These are phyloP conservation scores for Fusarium pininemorale DNA, from an alignment of 2,329 filamentous ascomycete species.

Conservation along the genomic window DNA sequence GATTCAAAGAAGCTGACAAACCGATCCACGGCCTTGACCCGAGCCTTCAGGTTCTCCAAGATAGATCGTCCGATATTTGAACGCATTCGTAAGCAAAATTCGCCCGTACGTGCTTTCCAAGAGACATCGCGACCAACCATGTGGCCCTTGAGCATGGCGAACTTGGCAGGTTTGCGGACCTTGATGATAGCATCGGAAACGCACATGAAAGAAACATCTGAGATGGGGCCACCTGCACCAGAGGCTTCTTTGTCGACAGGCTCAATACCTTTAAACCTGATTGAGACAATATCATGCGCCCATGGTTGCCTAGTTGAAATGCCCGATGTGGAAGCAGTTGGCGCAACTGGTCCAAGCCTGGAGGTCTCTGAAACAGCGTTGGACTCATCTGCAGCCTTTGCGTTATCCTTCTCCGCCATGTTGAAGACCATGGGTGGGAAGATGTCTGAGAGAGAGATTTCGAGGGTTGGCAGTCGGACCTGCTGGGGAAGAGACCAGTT, in stretches of 20 bases:
- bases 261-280: constrained; percentile 64
- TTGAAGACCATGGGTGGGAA: constrained; percentile 50
- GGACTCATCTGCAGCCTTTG: constrained; percentile 4
- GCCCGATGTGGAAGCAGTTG: constrained; percentile 23
- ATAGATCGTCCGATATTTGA: constrained; percentile 67
- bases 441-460: constrained; percentile 59
- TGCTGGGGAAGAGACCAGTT: constrained; percentile 54
- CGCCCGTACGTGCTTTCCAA: constrained; percentile 67
- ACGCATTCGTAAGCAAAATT: constrained; percentile 69
- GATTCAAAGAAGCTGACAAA: constrained; percentile 76
- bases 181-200: constrained; percentile 64
- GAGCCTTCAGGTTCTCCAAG: constrained; percentile 65
- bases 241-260: constrained; percentile 25
- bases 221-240: constrained; percentile 1
- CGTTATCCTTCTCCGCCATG: constrained; percentile 26
- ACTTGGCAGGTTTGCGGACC: constrained; percentile 63
- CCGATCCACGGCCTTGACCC: constrained; percentile 73
- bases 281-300: constrained; percentile 67
- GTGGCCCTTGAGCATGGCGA: constrained; percentile 62
- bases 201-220: constrained; percentile 46
- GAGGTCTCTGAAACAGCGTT: constrained; percentile 11
- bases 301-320: constrained; percentile 54
- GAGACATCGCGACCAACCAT: constrained; percentile 67
- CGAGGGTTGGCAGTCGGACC: constrained; percentile 58
- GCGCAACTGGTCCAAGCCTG: constrained; percentile 39